Base-by-base conservation (phyloP, 768 basidiomycete genomes). In the Agrocybe pediades region DNA sequence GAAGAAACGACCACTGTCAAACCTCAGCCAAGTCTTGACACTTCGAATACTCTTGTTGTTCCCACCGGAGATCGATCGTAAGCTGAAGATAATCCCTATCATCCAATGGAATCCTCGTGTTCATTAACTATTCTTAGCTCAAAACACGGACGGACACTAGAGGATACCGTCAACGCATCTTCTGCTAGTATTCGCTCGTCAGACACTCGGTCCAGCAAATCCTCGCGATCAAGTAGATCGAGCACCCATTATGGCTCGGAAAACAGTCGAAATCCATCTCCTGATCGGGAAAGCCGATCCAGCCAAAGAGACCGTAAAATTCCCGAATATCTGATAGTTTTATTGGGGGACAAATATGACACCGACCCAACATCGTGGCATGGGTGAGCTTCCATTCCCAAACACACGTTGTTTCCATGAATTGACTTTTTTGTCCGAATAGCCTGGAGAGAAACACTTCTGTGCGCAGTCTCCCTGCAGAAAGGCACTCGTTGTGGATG, bases 401-500 rank as follows among this genome's bases (percentile, higher is more conserved):
- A 33, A 24, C 26, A 11, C 41, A 26, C 23, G 11, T 21, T 43
- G 17, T n/a, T 30, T 29, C 53, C 30, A 30, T 17, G 46, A 17
- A 33, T 40, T 52, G 55, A 29, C 19, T 57, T 41, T 24, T 20
- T 19, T 46, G n/a, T 47, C 16, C 29, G 19, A 21, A 17, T 42
- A 73, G 74, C 8, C 63, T 74, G 24, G 69, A 74, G 51, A 62
- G 69, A 33, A 68, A 72, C 46, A 54, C 57, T 20, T 70, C 72
- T 13, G 60, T 64, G 40, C 57, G 66, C 46, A 68, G 54, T 46
- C 55, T 59, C 45, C 56, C 62, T 58, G 23, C 54, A 20, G 69
- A 67, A 29, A 67, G 71, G 2, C 65, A 67, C 51, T 75, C 75
- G 4, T 69, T 74, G 5, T 78, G 76, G 76, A 71, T 70, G 44